Conservation (phyloP, 768 basidiomycete genomes). For the Russula sp. region DNA sequence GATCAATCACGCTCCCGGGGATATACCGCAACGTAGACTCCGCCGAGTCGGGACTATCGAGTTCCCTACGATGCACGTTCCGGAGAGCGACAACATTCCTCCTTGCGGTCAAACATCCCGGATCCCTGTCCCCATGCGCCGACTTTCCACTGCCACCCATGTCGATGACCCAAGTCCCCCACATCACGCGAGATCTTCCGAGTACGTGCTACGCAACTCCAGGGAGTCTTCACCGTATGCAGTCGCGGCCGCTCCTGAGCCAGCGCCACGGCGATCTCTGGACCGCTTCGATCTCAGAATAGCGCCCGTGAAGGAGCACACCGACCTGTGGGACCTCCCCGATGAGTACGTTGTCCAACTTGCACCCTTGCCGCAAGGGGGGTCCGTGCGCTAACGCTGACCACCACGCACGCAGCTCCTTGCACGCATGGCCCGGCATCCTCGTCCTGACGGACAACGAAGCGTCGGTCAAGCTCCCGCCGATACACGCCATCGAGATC, state of each 20-base stretch:
- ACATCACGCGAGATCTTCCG: background rate
- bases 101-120: background rate
- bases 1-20: slow-evolving; percentile 9
- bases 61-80: slow-evolving; percentile 7
- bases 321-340: slow-evolving; percentile 20
- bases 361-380: background rate
- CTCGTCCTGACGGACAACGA: slow-evolving; percentile 18
- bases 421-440: slow-evolving; percentile 18
- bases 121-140: background rate
- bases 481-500: slow-evolving; percentile 9
- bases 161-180: background rate
- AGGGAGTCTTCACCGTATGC: slow-evolving; percentile 8
- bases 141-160: background rate
- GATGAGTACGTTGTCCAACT: slow-evolving; percentile 15
- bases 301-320: slow-evolving; percentile 13
- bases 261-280: slow-evolving; percentile 6
- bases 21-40: slow-evolving; percentile 14
- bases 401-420: background rate
- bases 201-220: background rate
- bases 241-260: background rate
- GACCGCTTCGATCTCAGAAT: slow-evolving; percentile 20
- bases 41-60: slow-evolving; percentile 21
- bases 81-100: background rate
- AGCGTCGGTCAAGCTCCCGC: background rate
- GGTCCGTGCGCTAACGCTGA: background rate